Conservation (phyloP, 202 grass and related monocot genomes). For the Setaria italica region DNA sequence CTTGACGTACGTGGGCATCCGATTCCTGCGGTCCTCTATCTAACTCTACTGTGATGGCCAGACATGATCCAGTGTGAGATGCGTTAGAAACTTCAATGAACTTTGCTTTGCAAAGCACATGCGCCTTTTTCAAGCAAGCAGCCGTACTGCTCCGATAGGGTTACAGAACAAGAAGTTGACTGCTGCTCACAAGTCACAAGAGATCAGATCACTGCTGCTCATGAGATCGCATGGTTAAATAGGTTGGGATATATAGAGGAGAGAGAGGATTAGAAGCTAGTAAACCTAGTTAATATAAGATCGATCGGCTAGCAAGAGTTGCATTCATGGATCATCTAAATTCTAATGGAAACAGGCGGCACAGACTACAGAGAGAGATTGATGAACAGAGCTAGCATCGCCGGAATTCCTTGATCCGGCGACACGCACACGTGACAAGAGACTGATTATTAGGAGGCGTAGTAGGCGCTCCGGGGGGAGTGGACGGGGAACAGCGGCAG, state of each 20-base stretch:
- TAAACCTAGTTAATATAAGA: slow-evolving; percentile 5
- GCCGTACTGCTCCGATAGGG: not conserved
- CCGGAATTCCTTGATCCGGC: slow-evolving; percentile 12
- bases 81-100: slow-evolving; percentile 44
- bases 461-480: slow-evolving; percentile 43
- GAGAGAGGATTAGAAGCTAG: not conserved
- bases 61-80: slow-evolving; percentile 14
- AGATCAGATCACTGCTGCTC: not conserved
- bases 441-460: slow-evolving; percentile 13
- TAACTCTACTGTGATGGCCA: slow-evolving; percentile 29
- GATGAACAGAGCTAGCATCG: not conserved
- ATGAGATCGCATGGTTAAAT: not conserved
- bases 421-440: no score
- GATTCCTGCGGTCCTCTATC: slow-evolving; percentile 36
- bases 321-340: slow-evolving; percentile 30
- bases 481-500: slow-evolving; percentile 77
- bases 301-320: slow-evolving; percentile 4
- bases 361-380: not conserved
- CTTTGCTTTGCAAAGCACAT: not conserved
- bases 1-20: slow-evolving; percentile 46
- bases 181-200: not conserved
- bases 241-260: not conserved
- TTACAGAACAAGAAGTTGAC: slow-evolving; percentile 26
- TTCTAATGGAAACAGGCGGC: not conserved
- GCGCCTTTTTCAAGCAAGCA: slow-evolving; percentile 12